Evolutionary conservation across 371 early-diverging fungal species (phyloP), one percentile per base, ranked within the genome.

Genomic region (Capillidium heterosporum): DNA sequence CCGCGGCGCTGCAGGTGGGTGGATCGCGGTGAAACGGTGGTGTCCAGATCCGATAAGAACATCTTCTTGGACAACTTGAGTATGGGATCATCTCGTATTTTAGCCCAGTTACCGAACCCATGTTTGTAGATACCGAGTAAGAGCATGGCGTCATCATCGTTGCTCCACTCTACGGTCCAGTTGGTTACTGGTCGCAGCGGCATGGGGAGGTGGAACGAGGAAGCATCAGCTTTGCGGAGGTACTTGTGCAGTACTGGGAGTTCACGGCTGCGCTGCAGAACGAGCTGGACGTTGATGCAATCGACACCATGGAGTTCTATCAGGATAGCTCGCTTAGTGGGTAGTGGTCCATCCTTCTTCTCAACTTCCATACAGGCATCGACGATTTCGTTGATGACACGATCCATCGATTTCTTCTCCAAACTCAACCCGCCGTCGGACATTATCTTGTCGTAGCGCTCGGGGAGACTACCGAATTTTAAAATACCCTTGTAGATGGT

Each of bases 141-240:
- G 47, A 98, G 70, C 85, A 88, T 84, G n/a, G 95, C 80, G 67
- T 98, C 98, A 65, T 98, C 98, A 53, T 81, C 81, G 53, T 77
- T 81, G 13, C 83, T 81, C 98, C 98, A 98, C 32, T 72, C 56
- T 51, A 80, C 80, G 48, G 77, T 71, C 97, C 95, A 95, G 60
- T 85, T 84, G 63, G 75, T 70, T 0, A 87, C 88, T 29, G 84
- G 80, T 64, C 92, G 93, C 11, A 91, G 69, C 1, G 72, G 71
- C 28, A 77, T 64, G 8, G 75, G 69, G 19, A 88, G 65, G 19
- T 86, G 76, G 63, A 89, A 82, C 48, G 72, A 71, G 32, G 59
- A 59, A 3, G 59, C 42, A 26, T 69, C 63, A 1, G 56, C n/a
- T 70, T 50, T 19, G 13, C 31, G 43, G 42, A 76, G 56, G 23